Evolutionary conservation across 2,329 filamentous ascomycete species (phyloP).

Genomic region (Aureobasidium sp.): DNA sequence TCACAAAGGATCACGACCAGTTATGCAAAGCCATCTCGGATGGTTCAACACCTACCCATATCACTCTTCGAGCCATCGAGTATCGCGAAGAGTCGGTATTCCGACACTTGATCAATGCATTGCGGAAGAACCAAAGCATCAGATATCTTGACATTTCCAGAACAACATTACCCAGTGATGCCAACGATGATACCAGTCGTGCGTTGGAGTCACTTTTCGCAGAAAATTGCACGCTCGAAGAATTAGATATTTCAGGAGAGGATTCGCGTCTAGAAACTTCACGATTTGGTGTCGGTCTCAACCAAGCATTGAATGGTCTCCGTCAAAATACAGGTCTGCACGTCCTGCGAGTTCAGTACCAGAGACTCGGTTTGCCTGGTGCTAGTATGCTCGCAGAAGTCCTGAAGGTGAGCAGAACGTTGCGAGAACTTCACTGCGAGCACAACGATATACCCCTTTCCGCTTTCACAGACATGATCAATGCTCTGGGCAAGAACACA

Average conservation of each 20-base stretch:
- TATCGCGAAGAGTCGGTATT: constrained; percentile 59
- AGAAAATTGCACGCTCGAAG: constrained; percentile 57
- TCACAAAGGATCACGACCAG: constrained; percentile 44
- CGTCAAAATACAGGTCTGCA: constrained; percentile 55
- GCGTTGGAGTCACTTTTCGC: constrained; percentile 57
- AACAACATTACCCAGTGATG: constrained; percentile 60
- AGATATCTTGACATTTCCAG: constrained; percentile 61
- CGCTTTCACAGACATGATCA: constrained; percentile 60
- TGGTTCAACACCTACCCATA: constrained; percentile 50
- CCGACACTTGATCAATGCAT: constrained; percentile 52
- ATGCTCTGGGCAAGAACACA: constrained; percentile 58
- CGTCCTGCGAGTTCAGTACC: constrained; percentile 56
- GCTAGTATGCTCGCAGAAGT: constrained; percentile 63
- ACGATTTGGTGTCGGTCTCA: constrained; percentile 60
- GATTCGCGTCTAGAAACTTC: constrained; percentile 63
- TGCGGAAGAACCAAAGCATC: constrained; percentile 55
- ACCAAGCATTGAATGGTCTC: constrained; percentile 56
- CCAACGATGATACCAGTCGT: constrained; percentile 57
- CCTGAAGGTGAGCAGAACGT: constrained; percentile 53
- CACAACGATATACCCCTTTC: constrained; percentile 66
- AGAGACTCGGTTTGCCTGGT: constrained; percentile 60
- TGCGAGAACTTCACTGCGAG: constrained; percentile 61
- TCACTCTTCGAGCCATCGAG: constrained; percentile 61
- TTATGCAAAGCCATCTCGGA: constrained; percentile 45
- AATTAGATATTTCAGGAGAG: constrained; percentile 63